Evolutionary conservation across 805 yeast genomes (phyloP).

Genomic region (Wickerhamiella sergipiensis): DNA sequence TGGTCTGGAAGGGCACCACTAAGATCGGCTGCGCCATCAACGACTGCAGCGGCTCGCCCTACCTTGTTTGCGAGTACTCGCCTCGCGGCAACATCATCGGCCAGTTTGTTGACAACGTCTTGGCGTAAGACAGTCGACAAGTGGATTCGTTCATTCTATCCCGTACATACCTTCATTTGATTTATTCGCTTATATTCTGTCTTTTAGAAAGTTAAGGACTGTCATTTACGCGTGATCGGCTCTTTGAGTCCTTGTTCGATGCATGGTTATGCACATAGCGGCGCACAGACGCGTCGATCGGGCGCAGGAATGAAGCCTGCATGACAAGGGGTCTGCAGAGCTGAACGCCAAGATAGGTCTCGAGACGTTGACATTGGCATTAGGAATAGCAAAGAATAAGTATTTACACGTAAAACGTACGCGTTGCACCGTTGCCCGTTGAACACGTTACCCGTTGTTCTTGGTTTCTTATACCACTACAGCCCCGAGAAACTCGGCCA

Average conservation of each 20-base stretch:
- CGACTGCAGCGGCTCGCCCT: constrained; percentile 34
- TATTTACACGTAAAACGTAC: no score
- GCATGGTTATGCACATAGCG: not conserved
- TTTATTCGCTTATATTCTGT: not conserved
- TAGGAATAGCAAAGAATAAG: no score
- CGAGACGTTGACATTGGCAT: no score
- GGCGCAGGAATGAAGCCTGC: not conserved
- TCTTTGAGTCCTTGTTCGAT: not conserved
- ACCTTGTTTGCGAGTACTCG: constrained; percentile 53
- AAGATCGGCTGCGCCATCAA: constrained; percentile 56
- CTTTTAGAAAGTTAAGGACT: not conserved
- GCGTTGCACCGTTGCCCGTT: no score
- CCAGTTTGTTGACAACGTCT: constrained; percentile 20
- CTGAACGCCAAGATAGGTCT: no score
- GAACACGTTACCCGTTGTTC: no score
- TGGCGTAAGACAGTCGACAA: not conserved
- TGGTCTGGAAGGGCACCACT: constrained; percentile 53
- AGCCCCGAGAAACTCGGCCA: no score
- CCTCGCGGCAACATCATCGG: constrained; percentile 55
- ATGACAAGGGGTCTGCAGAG: not conserved
- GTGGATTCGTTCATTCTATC: constrained; percentile 1
- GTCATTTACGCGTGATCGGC: not conserved
- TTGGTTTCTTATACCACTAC: no score
- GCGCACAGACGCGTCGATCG: not conserved
- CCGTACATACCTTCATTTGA: not conserved